Evolutionary conservation across 2,329 filamentous ascomycete species (phyloP), one percentile per base, ranked within the genome.

Genomic region (Cordyceps sp.): DNA sequence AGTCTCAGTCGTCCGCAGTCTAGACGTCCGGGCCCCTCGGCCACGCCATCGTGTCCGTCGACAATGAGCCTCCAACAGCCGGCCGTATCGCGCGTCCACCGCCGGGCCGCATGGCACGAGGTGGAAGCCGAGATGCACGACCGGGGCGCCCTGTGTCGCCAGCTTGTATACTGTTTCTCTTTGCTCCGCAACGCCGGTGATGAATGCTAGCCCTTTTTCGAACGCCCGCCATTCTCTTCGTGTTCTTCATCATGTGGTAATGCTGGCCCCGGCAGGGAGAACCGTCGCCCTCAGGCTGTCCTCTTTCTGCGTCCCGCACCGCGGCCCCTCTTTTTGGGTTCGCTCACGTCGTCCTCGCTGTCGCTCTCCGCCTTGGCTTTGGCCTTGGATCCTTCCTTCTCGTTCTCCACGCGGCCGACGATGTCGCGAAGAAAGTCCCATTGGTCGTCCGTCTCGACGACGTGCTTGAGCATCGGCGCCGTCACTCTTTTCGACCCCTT

Each of bases 401-500:
- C 67, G 23, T 62, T 63, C 39, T 69, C 79, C 1, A 94, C 78
- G 50, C 88, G 88, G 45, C 75, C 69, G 32, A 93, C 86, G 45
- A 94, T 94, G 32, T 96, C 86, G 37, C 73, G 68, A 38, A 98
- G 58, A 45, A 96, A 98, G 57, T 98, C 90, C 60, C 93, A 88
- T 50, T 93, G 84, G 41, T 90, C 83, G 48, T 93, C 83, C 18
- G 75, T 78, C 51, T 80, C 73, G 26, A 98, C 78, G 10, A 90
- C 88, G 39, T 82, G 74, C 61, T 96, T 96, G 42, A 98, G 68
- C 67, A 96, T 93, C 35, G 77, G 67, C 2, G 86, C 83, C 13
- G 84, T 85, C 42, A 98, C 82, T 41, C 86, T 74, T 59, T 93
- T 94, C 1, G 83, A 86, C 39, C 78, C 81, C 52, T 81, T 83